Evolutionary conservation across 805 yeast species (phyloP).

Genomic region (Monosporozyma aerobia): DNA sequence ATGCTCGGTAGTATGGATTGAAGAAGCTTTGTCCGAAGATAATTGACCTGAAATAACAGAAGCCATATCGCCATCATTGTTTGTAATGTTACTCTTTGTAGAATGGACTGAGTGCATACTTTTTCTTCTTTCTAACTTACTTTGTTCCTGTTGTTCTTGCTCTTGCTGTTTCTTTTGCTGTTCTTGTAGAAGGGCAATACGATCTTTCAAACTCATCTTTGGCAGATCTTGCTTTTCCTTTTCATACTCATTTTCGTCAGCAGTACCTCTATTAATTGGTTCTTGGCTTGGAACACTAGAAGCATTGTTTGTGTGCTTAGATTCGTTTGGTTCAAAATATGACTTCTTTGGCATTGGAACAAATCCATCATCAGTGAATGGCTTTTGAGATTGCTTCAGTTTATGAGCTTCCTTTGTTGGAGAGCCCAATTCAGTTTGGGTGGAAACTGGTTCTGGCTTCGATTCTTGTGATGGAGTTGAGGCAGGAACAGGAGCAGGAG

Average conservation of each 20-base stretch:
- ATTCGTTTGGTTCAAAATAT: slow-evolving; percentile 4
- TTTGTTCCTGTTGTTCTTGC: slow-evolving; percentile 50
- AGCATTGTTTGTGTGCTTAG: background rate
- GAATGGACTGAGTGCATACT: slow-evolving; percentile 11
- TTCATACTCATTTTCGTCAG: slow-evolving; percentile 9
- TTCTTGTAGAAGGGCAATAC: slow-evolving; percentile 76
- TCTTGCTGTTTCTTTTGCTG: slow-evolving; percentile 75
- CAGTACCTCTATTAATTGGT: slow-evolving; percentile 4
- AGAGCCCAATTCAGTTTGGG: background rate
- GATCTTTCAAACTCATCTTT: slow-evolving; percentile 71
- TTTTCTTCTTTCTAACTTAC: slow-evolving; percentile 39
- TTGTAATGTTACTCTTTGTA: background rate
- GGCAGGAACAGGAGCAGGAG: background rate
- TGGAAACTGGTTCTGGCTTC: background rate
- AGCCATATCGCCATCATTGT: background rate
- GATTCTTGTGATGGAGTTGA: background rate
- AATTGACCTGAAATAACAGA: background rate
- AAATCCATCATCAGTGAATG: slow-evolving; percentile 7
- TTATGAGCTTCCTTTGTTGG: background rate
- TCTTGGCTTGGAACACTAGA: slow-evolving; percentile 3
- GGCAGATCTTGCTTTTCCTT: slow-evolving; percentile 52
- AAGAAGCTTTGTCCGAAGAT: background rate
- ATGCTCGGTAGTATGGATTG: background rate
- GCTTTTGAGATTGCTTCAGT: slow-evolving; percentile 2
- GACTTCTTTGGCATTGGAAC: slow-evolving; percentile 10